These are phyloP conservation scores for Polyporus tsugae DNA, from an alignment of 1,284 basidiomycete species.

Conservation along the genomic window DNA sequence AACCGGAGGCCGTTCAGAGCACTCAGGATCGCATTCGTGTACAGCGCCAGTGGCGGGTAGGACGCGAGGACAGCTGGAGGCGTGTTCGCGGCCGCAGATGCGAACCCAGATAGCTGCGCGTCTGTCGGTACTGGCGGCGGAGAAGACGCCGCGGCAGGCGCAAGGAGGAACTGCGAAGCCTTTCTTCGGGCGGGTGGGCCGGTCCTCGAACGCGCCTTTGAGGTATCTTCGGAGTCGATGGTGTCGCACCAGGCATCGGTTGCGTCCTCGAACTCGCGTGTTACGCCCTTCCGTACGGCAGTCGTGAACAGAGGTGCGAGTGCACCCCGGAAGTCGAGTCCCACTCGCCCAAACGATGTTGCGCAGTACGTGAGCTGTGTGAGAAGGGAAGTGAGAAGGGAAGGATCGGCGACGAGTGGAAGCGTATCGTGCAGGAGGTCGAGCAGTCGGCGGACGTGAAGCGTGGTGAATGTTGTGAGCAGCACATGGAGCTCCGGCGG, in stretches of 20 bases:
- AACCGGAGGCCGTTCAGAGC: constrained; percentile 85
- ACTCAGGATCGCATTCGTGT: constrained; percentile 78
- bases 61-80: constrained; percentile 76
- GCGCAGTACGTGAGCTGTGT: constrained; percentile 94
- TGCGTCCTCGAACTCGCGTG: constrained; percentile 50
- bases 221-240: constrained; percentile 24
- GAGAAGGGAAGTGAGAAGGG: constrained; percentile 82
- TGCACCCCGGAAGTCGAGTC: constrained; percentile 80
- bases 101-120: constrained; percentile 34
- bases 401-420: constrained; percentile 61
- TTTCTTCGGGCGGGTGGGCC: constrained; percentile 23
- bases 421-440: constrained; percentile 62
- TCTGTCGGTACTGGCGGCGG: constrained; percentile 39
- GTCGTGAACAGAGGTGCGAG: constrained; percentile 72
- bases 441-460: constrained; percentile 64
- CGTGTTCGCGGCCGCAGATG: constrained; percentile 51
- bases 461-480: constrained; percentile 61
- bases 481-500: constrained; percentile 51
- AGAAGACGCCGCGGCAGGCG: constrained; percentile 31
- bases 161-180: constrained; percentile 36
- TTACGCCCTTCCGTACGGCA: constrained; percentile 57
- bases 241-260: constrained; percentile 34
- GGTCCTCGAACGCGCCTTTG: constrained; percentile 21
- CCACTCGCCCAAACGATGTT: constrained; percentile 91
- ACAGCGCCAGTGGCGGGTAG: constrained; percentile 81